A percentile compares a stretch with the other conserved stretches of the same genome.
Evolutionary conservation across 352 stramenopile species (phyloP).

Genomic region (Globisporangium echinulatum): DNA sequence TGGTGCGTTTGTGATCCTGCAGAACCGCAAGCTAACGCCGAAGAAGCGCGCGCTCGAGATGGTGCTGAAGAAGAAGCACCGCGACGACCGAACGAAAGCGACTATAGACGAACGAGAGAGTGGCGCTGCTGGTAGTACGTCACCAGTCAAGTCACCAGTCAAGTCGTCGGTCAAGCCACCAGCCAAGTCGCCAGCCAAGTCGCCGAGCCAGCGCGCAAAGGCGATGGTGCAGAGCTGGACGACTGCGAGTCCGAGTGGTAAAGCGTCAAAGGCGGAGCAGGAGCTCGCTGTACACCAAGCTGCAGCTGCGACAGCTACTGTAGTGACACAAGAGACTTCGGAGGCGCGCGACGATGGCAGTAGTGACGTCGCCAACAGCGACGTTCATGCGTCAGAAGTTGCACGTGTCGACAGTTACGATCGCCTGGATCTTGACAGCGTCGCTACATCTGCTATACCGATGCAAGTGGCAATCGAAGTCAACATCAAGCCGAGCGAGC

Average conservation of each 20-base stretch:
- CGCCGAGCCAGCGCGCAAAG: constrained; percentile 18
- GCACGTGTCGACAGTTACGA: not conserved
- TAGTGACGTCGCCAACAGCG: not conserved
- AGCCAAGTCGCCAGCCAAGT: constrained; percentile 1
- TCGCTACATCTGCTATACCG: too few species aligned
- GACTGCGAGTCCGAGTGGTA: not conserved
- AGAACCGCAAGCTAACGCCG: constrained; percentile 59
- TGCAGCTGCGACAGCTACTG: not conserved
- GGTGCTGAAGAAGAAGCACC: constrained; percentile 61
- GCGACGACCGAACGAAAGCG: constrained; percentile 21
- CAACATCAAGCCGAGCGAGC: too few species aligned
- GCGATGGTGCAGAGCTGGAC: constrained; percentile 20
- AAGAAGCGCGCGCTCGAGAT: constrained; percentile 64
- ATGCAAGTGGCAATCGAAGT: too few species aligned
- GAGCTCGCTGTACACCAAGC: not conserved
- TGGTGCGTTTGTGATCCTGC: constrained; percentile 47
- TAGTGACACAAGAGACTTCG: not conserved
- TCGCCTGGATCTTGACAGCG: too few species aligned
- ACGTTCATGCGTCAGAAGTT: not conserved
- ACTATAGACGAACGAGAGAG: not conserved
- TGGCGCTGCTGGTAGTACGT: not conserved
- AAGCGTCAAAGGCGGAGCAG: not conserved
- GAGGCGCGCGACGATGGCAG: not conserved
- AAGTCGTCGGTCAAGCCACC: not conserved
- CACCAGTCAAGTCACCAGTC: constrained; percentile 2